phyloP scores from a whole-genome alignment of 1,284 basidiomycete species.

The Boletus holoroseus region DNA sequence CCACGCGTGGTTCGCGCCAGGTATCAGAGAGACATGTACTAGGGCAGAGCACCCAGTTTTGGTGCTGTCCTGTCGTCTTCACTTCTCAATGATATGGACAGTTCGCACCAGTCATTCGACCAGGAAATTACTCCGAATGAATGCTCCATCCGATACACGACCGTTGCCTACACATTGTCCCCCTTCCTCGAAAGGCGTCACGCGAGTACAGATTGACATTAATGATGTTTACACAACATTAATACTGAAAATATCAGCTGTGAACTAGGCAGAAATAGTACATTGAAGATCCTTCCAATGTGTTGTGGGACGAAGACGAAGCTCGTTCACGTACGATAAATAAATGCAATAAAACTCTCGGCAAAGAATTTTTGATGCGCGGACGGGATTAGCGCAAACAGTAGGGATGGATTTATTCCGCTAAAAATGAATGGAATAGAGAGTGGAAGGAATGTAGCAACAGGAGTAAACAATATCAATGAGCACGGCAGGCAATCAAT shows the following conservation, averaged over 20 bases:
- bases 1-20: neutral
- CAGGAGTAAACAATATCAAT: conserved; percentile 10
- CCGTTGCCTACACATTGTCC: neutral
- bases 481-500: conserved; percentile 1
- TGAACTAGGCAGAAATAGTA: conserved; percentile 29
- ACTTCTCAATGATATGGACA: neutral
- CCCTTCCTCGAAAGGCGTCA: neutral
- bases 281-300: conserved; percentile 30
- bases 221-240: conserved; percentile 34
- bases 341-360: conserved; percentile 11
- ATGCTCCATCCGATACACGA: neutral
- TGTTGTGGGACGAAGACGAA: conserved; percentile 14
- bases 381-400: conserved; percentile 8
- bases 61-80: neutral
- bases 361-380: conserved; percentile 5
- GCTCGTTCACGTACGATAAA: conserved; percentile 29
- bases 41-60: neutral
- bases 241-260: conserved; percentile 26
- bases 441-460: conserved; percentile 23
- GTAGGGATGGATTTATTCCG: conserved; percentile 15
- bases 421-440: conserved; percentile 8
- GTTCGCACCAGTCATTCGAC: neutral
- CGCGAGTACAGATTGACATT: conserved; percentile 29
- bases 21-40: neutral
- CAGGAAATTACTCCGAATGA: neutral